Evolutionary conservation across 176 grass and related monocot genomes (phyloP), one percentile per base, ranked within the genome.

Genomic region (Aegilops umbellulata): DNA sequence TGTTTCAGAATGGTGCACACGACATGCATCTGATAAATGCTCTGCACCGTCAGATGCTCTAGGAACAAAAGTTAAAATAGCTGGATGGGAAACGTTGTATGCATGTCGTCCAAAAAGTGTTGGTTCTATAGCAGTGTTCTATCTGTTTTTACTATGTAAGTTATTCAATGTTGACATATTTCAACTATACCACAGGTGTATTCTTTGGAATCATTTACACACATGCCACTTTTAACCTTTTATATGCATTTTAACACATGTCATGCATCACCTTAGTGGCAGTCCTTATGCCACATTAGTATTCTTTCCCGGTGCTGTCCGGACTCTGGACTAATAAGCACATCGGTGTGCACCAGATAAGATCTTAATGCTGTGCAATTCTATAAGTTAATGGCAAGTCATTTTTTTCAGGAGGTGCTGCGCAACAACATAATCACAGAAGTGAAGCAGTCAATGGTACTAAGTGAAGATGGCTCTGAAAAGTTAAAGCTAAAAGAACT

Each of bases 401-500:
- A 82, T 55, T 80, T 91, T 82, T 35, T 85, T 32, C 83, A 97
- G 95, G 95, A 92, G 76, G 77, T 85, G 29, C 82, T 98, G 69
- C 90, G 87, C 69, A 91, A 77, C 60, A 87, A 74, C 66, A 93
- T 96, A 65, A 69, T 98, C 23, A 49, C 87, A 22, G 92, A 94
- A 72, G 90, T 98, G 60, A 96, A 91, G 68, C 90, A 92, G 70
- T 98, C 97, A 29, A n/a, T 94, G 81, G 84, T 98, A 39, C 47
- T 98, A 69, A 92, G 91, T 91, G 90, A 95, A 84, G 97, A 98
- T n/a, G 86, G 74, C 39, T 95, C 86, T 74, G 94, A 94, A 66
- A 89, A 90, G 76, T 67, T 95, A 66, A 96, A 99, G 87, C 26
- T 99, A 61, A 92, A 95, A 83, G 90, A 99, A 29, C 92, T 98